Conservation (phyloP, 2,329 filamentous ascomycete genomes). For the Aspergillus chevalieri region DNA sequence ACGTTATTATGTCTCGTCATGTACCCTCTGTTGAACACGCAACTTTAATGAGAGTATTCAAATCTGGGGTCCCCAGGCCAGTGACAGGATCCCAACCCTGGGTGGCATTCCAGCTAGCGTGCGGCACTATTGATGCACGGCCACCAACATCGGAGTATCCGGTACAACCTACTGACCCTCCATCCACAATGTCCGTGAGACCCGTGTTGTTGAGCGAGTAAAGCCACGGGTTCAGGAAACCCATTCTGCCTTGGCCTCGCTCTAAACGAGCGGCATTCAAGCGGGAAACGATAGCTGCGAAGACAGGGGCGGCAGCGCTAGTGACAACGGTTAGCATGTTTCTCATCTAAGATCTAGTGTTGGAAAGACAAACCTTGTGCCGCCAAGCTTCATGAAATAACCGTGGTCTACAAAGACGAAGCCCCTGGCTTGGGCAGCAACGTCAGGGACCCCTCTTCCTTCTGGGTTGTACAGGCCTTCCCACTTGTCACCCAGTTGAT, state of each 20-base stretch:
- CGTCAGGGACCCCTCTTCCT: constrained; percentile 58
- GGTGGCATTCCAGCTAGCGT: constrained; percentile 48
- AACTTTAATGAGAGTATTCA: constrained; percentile 10
- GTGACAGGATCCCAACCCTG: constrained; percentile 48
- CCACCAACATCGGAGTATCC: constrained; percentile 31
- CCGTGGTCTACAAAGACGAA: constrained; percentile 39
- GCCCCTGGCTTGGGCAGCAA: constrained; percentile 51
- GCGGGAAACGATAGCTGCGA: constrained; percentile 58
- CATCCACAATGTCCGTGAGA: constrained; percentile 46
- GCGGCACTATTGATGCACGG: constrained; percentile 32
- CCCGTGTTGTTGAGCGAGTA: constrained; percentile 43
- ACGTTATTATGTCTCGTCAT: not conserved
- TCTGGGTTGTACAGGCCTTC: constrained; percentile 43
- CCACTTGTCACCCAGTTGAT: constrained; percentile 36
- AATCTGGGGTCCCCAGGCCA: constrained; percentile 28
- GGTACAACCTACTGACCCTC: constrained; percentile 41
- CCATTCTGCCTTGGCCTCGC: constrained; percentile 48
- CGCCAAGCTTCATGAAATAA: constrained; percentile 34
- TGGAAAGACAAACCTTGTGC: constrained; percentile 36
- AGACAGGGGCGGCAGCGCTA: constrained; percentile 55
- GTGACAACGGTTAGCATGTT: constrained; percentile 9
- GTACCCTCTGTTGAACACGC: not conserved
- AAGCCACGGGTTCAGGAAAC: constrained; percentile 59
- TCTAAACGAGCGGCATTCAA: constrained; percentile 59
- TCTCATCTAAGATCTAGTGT: not conserved